phyloP scores from a whole-genome alignment of 139 green algal genomes.

The Auxenochlorella pyrenoidosa region DNA sequence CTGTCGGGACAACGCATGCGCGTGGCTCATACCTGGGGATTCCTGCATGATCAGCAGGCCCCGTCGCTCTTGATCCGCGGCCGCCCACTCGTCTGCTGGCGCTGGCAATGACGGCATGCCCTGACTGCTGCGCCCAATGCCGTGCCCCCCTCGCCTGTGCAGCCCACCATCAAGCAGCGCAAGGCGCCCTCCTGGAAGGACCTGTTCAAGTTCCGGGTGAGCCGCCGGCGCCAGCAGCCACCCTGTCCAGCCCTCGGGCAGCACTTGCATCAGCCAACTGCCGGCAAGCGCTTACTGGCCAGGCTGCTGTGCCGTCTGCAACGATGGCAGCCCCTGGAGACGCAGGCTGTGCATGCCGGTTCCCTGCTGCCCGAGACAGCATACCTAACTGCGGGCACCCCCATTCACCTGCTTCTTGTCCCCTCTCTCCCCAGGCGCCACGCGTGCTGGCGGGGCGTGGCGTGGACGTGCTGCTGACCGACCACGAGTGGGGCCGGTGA shows the following conservation, averaged over 20 bases:
- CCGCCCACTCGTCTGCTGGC: too few species aligned
- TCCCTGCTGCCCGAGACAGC: not conserved
- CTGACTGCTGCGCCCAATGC: too few species aligned
- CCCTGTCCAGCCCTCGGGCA: too few species aligned
- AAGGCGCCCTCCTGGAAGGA: not conserved
- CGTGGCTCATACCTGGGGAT: too few species aligned
- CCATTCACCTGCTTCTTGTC: not conserved
- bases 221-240: not conserved
- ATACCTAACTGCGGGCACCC: not conserved
- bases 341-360: not conserved
- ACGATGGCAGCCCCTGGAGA: too few species aligned
- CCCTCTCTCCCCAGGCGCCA: not conserved
- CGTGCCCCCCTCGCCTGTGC: not conserved
- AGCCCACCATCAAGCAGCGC: not conserved
- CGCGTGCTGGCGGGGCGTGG: slow-evolving; percentile 12
- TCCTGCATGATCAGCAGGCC: too few species aligned
- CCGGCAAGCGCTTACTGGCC: too few species aligned
- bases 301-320: too few species aligned
- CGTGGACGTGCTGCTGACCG: slow-evolving; percentile 17
- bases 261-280: too few species aligned
- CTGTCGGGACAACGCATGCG: too few species aligned
- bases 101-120: not conserved
- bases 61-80: too few species aligned
- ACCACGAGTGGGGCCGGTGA: slow-evolving; percentile 51
- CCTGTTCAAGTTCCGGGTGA: slow-evolving; percentile 21